Evolutionary conservation across 805 yeast genomes (phyloP).

Genomic region (Zygosaccharomyces lentus): DNA sequence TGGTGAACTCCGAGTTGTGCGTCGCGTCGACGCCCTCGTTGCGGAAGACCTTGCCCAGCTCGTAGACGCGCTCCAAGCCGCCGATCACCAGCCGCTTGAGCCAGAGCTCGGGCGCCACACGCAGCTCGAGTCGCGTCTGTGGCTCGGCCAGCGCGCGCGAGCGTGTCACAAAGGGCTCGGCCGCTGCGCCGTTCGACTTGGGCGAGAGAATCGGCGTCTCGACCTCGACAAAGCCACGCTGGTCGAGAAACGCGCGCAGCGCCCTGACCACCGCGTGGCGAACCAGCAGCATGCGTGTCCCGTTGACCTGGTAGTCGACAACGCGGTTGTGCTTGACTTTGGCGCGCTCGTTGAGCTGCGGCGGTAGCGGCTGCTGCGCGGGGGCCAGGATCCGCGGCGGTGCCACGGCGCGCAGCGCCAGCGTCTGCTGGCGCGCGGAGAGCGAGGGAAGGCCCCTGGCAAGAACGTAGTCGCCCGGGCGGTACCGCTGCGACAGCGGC

Average conservation of each 20-base stretch:
- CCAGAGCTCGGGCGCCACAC: constrained; percentile 97
- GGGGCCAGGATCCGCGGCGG: constrained; percentile 59
- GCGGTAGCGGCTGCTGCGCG: constrained; percentile 66
- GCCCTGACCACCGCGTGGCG: constrained; percentile 53
- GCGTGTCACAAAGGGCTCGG: constrained; percentile 72
- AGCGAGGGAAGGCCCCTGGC: constrained; percentile 68
- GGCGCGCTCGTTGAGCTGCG: constrained; percentile 49
- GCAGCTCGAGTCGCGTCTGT: constrained; percentile 45
- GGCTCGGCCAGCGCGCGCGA: constrained; percentile 34
- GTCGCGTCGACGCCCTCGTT: constrained; percentile 92
- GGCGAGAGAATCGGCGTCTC: constrained; percentile 78
- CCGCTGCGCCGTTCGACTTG: constrained; percentile 85
- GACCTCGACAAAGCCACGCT: constrained; percentile 66
- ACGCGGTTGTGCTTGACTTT: constrained; percentile 65
- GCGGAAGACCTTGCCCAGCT: constrained; percentile 79
- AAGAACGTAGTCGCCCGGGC: constrained; percentile 69
- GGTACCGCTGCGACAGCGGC: constrained; percentile 34
- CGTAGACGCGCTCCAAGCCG: constrained; percentile 84
- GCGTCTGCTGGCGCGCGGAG: constrained; percentile 48
- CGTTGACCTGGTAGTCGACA: constrained; percentile 65
- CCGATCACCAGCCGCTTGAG: constrained; percentile 74
- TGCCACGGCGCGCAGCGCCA: constrained; percentile 58
- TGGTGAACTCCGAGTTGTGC: constrained; percentile 91
- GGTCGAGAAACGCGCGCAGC: constrained; percentile 54
- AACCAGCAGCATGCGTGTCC: constrained; percentile 42